These are phyloP conservation scores for Saccharum hybrid DNA, from an alignment of 202 grass and related monocot genomes.

Conservation along the genomic window DNA sequence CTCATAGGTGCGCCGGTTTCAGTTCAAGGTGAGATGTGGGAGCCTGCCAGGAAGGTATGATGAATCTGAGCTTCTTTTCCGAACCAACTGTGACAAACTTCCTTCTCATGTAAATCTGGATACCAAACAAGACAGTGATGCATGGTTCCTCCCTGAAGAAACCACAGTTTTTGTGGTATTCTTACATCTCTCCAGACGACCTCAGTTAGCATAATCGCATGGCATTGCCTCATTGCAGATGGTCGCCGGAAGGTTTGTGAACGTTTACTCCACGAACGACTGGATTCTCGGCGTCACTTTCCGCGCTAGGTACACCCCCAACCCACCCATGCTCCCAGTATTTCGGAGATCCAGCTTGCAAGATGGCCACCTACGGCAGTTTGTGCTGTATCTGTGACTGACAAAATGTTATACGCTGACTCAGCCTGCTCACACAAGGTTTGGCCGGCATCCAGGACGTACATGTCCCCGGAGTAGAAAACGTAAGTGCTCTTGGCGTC, in stretches of 20 bases:
- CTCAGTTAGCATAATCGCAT: neutral
- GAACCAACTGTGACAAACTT: neutral
- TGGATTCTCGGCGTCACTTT: conserved; percentile 95
- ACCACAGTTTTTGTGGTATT: neutral
- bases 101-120: no score
- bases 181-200: no score
- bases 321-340: neutral
- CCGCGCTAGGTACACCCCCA: conserved; percentile 70
- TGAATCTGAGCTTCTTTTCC: neutral
- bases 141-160: conserved; percentile 5
- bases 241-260: conserved; percentile 88
- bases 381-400: neutral
- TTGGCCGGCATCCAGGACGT: conserved; percentile 91
- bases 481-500: conserved; percentile 52
- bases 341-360: neutral
- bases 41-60: conserved; percentile 79
- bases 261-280: conserved; percentile 87
- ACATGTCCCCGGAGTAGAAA: conserved; percentile 76
- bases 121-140: no score
- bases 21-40: conserved; percentile 76
- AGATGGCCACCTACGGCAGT: neutral
- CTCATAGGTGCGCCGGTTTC: conserved; percentile 89
- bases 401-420: conserved; percentile 18
- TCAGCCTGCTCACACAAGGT: conserved; percentile 88
- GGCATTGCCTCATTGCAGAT: conserved; percentile 56